Evolutionary conservation across 2,329 filamentous ascomycete genomes (phyloP), one percentile per base, ranked within the genome.

Genomic region (Tolypocladium amazonense): DNA sequence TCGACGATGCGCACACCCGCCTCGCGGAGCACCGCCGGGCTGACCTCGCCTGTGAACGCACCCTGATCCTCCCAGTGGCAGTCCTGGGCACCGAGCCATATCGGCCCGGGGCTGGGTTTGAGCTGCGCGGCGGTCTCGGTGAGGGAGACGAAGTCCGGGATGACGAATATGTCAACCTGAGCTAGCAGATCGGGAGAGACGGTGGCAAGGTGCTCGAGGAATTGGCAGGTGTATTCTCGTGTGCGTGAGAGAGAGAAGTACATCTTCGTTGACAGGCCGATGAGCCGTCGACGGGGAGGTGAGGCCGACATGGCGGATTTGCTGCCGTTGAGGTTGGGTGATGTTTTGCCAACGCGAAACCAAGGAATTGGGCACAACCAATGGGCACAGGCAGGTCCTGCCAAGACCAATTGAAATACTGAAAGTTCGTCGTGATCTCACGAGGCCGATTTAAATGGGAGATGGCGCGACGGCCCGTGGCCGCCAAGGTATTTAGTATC

Each of bases 181-280:
- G 80, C 73, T 18, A 76, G 70, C 57, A 76, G 70, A 37, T 74
- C 70, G 25, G 75, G 67, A 4, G 75, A 69, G 39, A 76, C 69
- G 30, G 78, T 72, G 25, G 77, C 70, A 45, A 81, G 69, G 11
- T 77, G 77, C 37, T 75, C 64, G 18, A 83, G 72, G 20, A 88
- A 71, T 8, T 73, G 73, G 57, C 72, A 65, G 69, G 83, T 75
- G 69, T 87, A 88, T 59, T 78, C 68, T 54, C 79, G 74, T 1
- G 88, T 92, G 62, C 80, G 79, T 14, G 81, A 73, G 11, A 87
- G 81, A 62, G 86, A 83, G 75, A 92, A 92, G 80, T 92, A 92
- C 84, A 91, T 89, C 69, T 92, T 92, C 45, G 88, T 84, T 55
- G 85, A 88, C 64, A 90, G 85, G 71, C 88, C 88, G 61, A 92